phyloP scores from a whole-genome alignment of 164 flowering plant genomes.

The Chloranthus sessilifolius region DNA sequence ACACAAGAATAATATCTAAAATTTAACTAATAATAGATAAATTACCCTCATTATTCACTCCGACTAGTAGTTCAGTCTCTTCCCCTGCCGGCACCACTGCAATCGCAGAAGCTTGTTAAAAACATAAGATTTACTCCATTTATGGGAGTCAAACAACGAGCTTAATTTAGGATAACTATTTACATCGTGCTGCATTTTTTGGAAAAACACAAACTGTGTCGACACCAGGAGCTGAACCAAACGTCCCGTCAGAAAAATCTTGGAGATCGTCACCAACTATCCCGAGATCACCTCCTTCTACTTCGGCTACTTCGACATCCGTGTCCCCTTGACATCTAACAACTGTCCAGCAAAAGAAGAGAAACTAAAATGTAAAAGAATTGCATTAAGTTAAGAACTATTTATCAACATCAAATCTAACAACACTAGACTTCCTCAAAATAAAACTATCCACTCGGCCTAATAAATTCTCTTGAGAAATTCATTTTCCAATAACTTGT shows the following conservation, averaged over 20 bases:
- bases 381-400: not conserved
- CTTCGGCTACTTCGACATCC: slow-evolving; percentile 41
- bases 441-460: too few species aligned
- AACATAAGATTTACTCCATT: not conserved
- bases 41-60: slow-evolving; percentile 82
- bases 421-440: too few species aligned
- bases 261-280: slow-evolving; percentile 66
- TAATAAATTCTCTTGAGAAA: too few species aligned
- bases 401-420: not conserved
- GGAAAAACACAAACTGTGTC: slow-evolving; percentile 86
- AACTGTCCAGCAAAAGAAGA: slow-evolving; percentile 30
- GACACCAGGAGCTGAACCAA: slow-evolving; percentile 75
- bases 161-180: slow-evolving; percentile 9
- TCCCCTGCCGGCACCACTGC: slow-evolving; percentile 84
- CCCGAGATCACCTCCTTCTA: slow-evolving; percentile 59
- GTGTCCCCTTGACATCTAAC: slow-evolving; percentile 66
- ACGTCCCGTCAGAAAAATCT: slow-evolving; percentile 48
- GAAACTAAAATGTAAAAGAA: not conserved
- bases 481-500: too few species aligned
- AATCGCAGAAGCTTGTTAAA: slow-evolving; percentile 1
- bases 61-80: slow-evolving; percentile 80
- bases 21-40: not conserved
- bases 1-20: not conserved
- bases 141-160: not conserved
- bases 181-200: slow-evolving; percentile 57